Conservation (phyloP, 2,329 filamentous ascomycete species). For the Trichoderma koningiopsis region DNA sequence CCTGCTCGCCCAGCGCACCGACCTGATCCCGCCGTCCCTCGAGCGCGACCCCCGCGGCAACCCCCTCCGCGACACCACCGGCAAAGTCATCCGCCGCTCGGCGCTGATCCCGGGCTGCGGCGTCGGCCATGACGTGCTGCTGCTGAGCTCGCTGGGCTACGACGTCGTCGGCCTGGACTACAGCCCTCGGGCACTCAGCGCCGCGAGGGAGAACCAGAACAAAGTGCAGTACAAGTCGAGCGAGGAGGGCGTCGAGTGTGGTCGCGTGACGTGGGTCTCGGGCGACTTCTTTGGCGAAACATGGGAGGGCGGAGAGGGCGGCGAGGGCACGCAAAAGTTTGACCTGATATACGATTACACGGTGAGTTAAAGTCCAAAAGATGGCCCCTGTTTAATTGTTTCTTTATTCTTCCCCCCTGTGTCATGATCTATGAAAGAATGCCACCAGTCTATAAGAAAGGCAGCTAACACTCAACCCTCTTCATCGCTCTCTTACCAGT, state of each 20-base stretch:
- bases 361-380: slow-evolving; percentile 42
- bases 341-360: slow-evolving; percentile 69
- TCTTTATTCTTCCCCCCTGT: not conserved
- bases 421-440: not conserved
- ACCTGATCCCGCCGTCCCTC: slow-evolving; percentile 47
- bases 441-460: not conserved
- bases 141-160: slow-evolving; percentile 74
- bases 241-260: slow-evolving; percentile 46
- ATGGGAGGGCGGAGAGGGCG: slow-evolving; percentile 51
- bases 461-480: slow-evolving; percentile 1
- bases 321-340: slow-evolving; percentile 53
- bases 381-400: not conserved
- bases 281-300: slow-evolving; percentile 69
- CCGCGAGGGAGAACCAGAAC: slow-evolving; percentile 49
- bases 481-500: slow-evolving; percentile 43
- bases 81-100: slow-evolving; percentile 34
- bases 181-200: slow-evolving; percentile 50
- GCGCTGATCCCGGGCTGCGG: slow-evolving; percentile 83
- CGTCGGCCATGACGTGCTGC: slow-evolving; percentile 75
- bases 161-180: slow-evolving; percentile 76
- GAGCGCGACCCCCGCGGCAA: slow-evolving; percentile 38
- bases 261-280: slow-evolving; percentile 56
- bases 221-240: slow-evolving; percentile 47
- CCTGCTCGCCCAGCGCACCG: slow-evolving; percentile 48
- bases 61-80: slow-evolving; percentile 31